phyloP scores from a whole-genome alignment of 495 filamentous ascomycete genomes.

The Durotheca rogersii region DNA sequence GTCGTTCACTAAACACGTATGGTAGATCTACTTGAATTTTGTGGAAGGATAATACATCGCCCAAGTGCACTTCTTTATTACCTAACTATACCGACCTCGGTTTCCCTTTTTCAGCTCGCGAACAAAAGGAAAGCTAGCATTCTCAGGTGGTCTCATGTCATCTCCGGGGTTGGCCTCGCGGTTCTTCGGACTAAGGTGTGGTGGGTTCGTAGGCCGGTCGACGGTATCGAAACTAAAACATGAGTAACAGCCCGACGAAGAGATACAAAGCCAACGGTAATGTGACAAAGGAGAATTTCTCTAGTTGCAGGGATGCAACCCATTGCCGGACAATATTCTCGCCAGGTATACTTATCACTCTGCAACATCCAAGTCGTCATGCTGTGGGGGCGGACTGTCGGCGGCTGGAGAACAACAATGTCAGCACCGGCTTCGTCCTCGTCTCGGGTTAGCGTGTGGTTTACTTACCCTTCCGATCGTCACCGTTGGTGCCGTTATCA shows the following conservation, averaged over 20 bases:
- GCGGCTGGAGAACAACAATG: slow-evolving; percentile 46
- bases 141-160: slow-evolving; percentile 8
- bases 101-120: slow-evolving; percentile 1
- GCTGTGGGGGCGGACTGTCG: slow-evolving; percentile 78
- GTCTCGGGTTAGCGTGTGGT: slow-evolving; percentile 4
- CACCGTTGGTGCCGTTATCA: slow-evolving; percentile 69
- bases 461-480: slow-evolving; percentile 84
- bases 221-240: slow-evolving; percentile 41
- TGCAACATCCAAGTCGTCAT: slow-evolving; percentile 96
- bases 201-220: slow-evolving; percentile 13
- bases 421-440: too few relatives aligned
- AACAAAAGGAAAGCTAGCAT: slow-evolving; percentile 8
- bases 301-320: slow-evolving; percentile 19
- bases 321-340: slow-evolving; percentile 15
- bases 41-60: slow-evolving; percentile 7
- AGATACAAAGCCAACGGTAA: slow-evolving; percentile 38
- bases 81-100: slow-evolving; percentile 10
- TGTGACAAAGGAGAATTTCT: slow-evolving; percentile 21
- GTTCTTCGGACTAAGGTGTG: slow-evolving; percentile 9
- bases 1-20: not conserved
- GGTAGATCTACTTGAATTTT: slow-evolving; percentile 12
- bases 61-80: slow-evolving; percentile 8
- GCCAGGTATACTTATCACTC: slow-evolving; percentile 57
- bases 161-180: slow-evolving; percentile 14
- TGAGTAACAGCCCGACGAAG: slow-evolving; percentile 29